These are phyloP conservation scores for Rutstroemia sp. DNA, from an alignment of 2,329 filamentous ascomycete species.

Conservation along the genomic window DNA sequence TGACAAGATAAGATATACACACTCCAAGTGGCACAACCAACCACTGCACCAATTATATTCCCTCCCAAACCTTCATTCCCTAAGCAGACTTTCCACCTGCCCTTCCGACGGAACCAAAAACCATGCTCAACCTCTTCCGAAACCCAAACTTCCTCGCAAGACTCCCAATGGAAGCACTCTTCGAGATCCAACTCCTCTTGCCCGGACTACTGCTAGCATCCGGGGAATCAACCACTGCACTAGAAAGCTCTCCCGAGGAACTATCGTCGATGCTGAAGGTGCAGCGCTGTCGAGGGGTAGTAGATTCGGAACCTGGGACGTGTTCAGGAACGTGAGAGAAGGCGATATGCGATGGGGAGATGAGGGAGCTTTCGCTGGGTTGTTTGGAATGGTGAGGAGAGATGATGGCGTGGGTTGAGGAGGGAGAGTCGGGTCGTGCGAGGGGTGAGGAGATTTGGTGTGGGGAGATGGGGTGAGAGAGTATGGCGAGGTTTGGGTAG, in stretches of 20 bases:
- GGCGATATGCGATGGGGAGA: not conserved
- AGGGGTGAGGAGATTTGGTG: not conserved
- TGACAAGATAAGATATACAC: too few species aligned
- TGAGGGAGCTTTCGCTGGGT: not conserved
- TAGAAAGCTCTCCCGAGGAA: not conserved
- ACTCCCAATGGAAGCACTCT: not conserved
- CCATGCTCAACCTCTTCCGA: constrained; percentile 5
- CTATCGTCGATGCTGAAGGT: not conserved
- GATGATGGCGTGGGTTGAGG: not conserved
- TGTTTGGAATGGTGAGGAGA: not conserved
- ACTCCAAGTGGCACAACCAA: too few species aligned
- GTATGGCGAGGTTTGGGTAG: not conserved
- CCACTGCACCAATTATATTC: too few species aligned
- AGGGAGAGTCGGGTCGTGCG: not conserved
- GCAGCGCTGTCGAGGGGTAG: not conserved
- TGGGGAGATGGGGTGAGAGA: not conserved
- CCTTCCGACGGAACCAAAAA: constrained; percentile 5
- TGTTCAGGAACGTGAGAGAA: not conserved
- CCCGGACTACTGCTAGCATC: too few species aligned
- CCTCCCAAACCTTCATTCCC: not conserved
- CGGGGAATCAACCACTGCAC: too few species aligned
- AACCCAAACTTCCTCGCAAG: not conserved
- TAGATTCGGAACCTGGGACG: not conserved
- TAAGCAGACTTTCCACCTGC: not conserved
- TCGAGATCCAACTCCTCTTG: too few species aligned